A percentile compares a stretch with the other conserved stretches of the same genome.
Evolutionary conservation across 345 rosid species (phyloP).

Genomic region (Carallia pectinifolia): DNA sequence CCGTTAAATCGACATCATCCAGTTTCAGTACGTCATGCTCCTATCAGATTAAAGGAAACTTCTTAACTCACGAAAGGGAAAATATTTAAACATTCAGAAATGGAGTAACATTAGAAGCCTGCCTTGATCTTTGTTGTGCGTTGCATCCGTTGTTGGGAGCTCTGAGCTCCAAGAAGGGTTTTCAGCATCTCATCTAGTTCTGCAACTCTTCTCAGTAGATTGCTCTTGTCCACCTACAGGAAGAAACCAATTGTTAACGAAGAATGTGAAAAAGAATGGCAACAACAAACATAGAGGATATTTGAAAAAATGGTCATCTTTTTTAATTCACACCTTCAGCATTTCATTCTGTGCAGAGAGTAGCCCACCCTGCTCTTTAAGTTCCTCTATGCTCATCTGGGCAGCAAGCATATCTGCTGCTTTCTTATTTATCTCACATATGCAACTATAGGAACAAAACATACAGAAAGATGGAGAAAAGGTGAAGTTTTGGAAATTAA

Average conservation of each 20-base stretch:
- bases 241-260: background rate
- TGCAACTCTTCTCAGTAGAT: slow-evolving; percentile 57
- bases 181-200: slow-evolving; percentile 69
- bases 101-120: slow-evolving; percentile 5
- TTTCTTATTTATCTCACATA: slow-evolving; percentile 54
- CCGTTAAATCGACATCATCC: slow-evolving; percentile 39
- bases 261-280: background rate
- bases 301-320: background rate
- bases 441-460: slow-evolving; percentile 43
- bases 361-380: slow-evolving; percentile 71
- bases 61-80: background rate
- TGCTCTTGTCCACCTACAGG: slow-evolving; percentile 68
- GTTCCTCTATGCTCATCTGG: slow-evolving; percentile 62
- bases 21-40: slow-evolving; percentile 35
- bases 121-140: slow-evolving; percentile 37
- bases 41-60: slow-evolving; percentile 31
- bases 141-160: slow-evolving; percentile 36
- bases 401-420: slow-evolving; percentile 62
- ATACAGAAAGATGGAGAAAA: background rate
- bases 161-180: slow-evolving; percentile 39
- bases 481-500: no score
- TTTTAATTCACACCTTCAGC: slow-evolving; percentile 52
- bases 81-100: background rate
- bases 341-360: slow-evolving; percentile 81
- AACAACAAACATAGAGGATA: background rate